Evolutionary conservation across 352 stramenopile genomes (phyloP).

Genomic region (Globisporangium lucens): DNA sequence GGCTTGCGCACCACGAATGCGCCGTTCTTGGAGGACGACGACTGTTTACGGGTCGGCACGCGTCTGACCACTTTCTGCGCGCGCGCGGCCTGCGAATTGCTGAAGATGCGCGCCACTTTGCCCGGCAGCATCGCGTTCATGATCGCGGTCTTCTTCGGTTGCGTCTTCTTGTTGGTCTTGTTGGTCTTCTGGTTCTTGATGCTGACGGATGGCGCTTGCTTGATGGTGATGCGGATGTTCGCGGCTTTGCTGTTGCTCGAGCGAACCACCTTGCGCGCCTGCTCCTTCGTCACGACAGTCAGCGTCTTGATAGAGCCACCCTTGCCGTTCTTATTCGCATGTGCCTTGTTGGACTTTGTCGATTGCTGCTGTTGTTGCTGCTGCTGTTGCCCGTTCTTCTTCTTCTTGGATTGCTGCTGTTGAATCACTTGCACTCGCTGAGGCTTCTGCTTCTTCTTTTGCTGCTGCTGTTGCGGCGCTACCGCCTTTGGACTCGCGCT

Average conservation of each 20-base stretch:
- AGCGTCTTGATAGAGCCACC: neutral
- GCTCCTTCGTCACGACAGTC: neutral
- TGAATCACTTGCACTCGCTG: slow-evolving; percentile 7
- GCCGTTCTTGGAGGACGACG: slow-evolving; percentile 36
- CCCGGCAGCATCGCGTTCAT: slow-evolving; percentile 17
- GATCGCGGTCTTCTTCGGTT: slow-evolving; percentile 26
- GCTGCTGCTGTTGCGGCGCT: slow-evolving; percentile 1
- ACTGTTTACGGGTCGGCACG: slow-evolving; percentile 15
- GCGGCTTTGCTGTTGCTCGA: slow-evolving; percentile 27
- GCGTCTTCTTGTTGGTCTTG: slow-evolving; percentile 25
- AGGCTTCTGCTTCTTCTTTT: slow-evolving; percentile 8
- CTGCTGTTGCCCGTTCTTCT: slow-evolving; percentile 2
- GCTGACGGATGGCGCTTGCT: slow-evolving; percentile 8
- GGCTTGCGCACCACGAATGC: slow-evolving; percentile 54
- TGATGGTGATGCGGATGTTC: slow-evolving; percentile 39
- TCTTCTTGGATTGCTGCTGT: slow-evolving; percentile 7
- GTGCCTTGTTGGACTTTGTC: neutral
- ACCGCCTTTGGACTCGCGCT: slow-evolving; percentile 12
- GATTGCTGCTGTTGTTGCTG: slow-evolving; percentile 13
- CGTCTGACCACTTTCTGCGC: slow-evolving; percentile 12
- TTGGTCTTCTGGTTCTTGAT: slow-evolving; percentile 15
- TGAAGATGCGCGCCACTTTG: slow-evolving; percentile 16
- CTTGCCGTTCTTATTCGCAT: slow-evolving; percentile 14
- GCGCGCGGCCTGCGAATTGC: slow-evolving; percentile 8
- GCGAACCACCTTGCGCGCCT: slow-evolving; percentile 23